Conservation (phyloP, 768 basidiomycete genomes). For the Lentinula edodes region DNA sequence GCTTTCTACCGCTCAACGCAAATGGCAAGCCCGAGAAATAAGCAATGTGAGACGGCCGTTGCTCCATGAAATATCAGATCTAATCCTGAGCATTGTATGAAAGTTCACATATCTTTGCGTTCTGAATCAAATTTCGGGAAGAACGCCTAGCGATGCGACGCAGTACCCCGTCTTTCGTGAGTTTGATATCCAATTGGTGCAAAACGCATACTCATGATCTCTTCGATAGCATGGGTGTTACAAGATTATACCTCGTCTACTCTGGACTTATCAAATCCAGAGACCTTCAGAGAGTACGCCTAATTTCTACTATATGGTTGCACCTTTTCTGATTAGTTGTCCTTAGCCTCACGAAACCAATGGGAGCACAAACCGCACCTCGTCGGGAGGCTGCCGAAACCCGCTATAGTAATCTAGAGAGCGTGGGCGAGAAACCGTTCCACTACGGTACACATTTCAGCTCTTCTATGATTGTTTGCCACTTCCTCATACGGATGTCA, state of each 20-base stretch:
- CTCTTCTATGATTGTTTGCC: constrained; percentile 96
- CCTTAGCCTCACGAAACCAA: constrained; percentile 71
- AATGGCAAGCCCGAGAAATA: constrained; percentile 88
- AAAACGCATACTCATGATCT: background rate
- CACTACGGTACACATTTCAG: constrained; percentile 95
- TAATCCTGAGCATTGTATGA: background rate
- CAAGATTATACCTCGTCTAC: constrained; percentile 73
- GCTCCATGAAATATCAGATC: background rate
- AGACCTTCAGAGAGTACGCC: constrained; percentile 68
- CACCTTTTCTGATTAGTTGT: background rate
- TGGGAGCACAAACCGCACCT: constrained; percentile 80
- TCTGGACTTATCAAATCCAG: constrained; percentile 57
- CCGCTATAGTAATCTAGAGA: constrained; percentile 68
- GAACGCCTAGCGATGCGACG: constrained; percentile 92
- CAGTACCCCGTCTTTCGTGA: constrained; percentile 89
- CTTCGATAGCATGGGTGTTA: constrained; percentile 74
- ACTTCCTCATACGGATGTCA: constrained; percentile 83
- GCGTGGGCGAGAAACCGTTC: constrained; percentile 84
- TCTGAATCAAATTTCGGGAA: constrained; percentile 86
- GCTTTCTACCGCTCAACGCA: constrained; percentile 63
- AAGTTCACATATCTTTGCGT: constrained; percentile 89
- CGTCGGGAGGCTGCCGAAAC: constrained; percentile 71
- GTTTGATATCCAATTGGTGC: constrained; percentile 18
- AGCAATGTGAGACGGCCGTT: constrained; percentile 62
- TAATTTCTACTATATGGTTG: background rate